Conservation (phyloP, 2,329 filamentous ascomycete species). For the Zasmidium citrigriseum region DNA sequence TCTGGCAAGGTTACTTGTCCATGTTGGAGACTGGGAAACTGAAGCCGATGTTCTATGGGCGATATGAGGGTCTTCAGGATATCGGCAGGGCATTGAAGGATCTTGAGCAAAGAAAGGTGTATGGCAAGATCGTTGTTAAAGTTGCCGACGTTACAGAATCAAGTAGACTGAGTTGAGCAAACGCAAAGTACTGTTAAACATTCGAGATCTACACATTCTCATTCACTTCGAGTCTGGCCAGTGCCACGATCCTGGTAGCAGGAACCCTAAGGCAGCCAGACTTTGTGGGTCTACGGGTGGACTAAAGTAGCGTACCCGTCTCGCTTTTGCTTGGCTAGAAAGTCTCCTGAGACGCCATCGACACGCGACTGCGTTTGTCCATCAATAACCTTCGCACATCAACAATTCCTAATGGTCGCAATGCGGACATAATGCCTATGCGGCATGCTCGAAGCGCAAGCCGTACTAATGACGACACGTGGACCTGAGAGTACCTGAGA, state of each 20-base stretch:
- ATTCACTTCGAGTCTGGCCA: neutral
- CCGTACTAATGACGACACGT: neutral
- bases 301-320: neutral
- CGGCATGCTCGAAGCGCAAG: neutral
- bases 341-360: neutral
- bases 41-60: conserved; percentile 53
- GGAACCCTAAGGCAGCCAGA: too few species aligned
- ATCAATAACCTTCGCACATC: neutral
- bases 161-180: conserved; percentile 25
- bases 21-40: conserved; percentile 52
- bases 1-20: conserved; percentile 54
- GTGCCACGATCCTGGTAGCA: too few species aligned
- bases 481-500: neutral
- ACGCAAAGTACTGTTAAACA: too few species aligned
- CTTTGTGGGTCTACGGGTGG: neutral
- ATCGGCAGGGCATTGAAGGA: conserved; percentile 55
- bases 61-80: conserved; percentile 53
- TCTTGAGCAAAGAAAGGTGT: conserved; percentile 52
- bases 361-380: neutral
- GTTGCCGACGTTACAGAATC: conserved; percentile 32
- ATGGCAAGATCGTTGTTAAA: conserved; percentile 59
- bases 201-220: neutral
- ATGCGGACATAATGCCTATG: neutral
- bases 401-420: neutral
- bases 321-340: neutral